Base-by-base conservation (phyloP, 805 yeast genomes). In the Starmerella davenportii region DNA sequence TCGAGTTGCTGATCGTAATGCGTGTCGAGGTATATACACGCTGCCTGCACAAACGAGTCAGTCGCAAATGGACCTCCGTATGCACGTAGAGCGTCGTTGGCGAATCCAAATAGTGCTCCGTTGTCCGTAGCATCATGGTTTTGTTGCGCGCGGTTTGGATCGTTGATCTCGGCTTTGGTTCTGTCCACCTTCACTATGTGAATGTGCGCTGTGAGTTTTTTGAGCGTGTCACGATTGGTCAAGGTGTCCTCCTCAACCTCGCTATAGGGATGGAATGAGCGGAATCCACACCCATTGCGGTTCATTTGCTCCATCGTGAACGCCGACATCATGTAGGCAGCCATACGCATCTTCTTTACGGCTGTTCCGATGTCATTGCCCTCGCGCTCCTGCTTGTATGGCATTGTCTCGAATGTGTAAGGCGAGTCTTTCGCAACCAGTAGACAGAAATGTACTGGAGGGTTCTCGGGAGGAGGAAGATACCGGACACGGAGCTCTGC, bases 241-340 rank as follows among this genome's bases (percentile, higher is more conserved):
- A 71, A 58, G 0, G 87, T 70, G 39, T 72, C 72, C 14, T 57
- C 56, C 3, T 65, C 55, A 44, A 65, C 69, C 46, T 72, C 79
- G 49, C 85, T 93, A 2, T 65, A 74, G 46, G 82, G 78, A 43
- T 72, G 71, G 57, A 82, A 82, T 3, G 79, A 65, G 43, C 95
- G 62, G 46, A 74, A 70, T 9, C 94, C 92, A 52, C 80, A 70
- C 0, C 90, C 85, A 34, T 71, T 68, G 30, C 76, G 61, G 38
- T 72, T 56, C 93, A 87, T 81, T 53, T 84, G 94, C 48, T 85
- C 95, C 49, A 73, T 74, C 0, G 95, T 85, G 56, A 69, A 84
- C 1, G 94, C 92, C 50, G 81, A 87, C 93, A 81, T 80, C 57
- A 85, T 57, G 48, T 93, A 66, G 4, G 79, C 93, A 3, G 80